Evolutionary conservation across 2,329 filamentous ascomycete species (phyloP).

Genomic region (Gnomoniopsis smithogilvyi): DNA sequence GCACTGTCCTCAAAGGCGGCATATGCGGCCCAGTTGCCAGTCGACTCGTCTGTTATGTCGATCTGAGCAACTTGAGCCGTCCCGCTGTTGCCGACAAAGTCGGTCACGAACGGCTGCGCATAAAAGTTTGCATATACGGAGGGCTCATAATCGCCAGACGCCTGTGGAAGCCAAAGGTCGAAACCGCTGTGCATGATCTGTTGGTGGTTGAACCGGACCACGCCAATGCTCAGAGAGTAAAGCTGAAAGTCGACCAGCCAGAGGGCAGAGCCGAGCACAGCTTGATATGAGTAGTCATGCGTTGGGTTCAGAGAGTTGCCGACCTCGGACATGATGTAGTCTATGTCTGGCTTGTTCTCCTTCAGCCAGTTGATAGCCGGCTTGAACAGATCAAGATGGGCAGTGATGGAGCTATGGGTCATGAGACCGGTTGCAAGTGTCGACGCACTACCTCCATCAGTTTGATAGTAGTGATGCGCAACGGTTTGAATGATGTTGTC

Average conservation of each 20-base stretch:
- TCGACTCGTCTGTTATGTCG: slow-evolving; percentile 17
- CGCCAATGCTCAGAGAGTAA: slow-evolving; percentile 31
- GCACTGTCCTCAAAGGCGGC: slow-evolving; percentile 28
- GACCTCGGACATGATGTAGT: slow-evolving; percentile 33
- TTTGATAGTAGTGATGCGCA: slow-evolving; percentile 36
- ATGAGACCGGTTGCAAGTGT: slow-evolving; percentile 24
- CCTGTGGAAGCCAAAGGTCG: slow-evolving; percentile 28
- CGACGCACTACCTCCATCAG: slow-evolving; percentile 22
- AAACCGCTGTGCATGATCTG: slow-evolving; percentile 32
- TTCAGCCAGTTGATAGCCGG: slow-evolving; percentile 31
- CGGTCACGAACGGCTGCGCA: slow-evolving; percentile 33
- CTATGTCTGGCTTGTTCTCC: slow-evolving; percentile 27
- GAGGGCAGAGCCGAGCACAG: slow-evolving; percentile 31
- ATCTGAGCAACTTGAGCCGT: slow-evolving; percentile 25
- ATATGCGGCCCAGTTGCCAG: slow-evolving; percentile 27
- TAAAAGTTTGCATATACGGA: slow-evolving; percentile 35
- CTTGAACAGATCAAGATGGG: slow-evolving; percentile 24
- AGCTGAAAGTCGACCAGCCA: slow-evolving; percentile 37
- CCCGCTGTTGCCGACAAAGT: slow-evolving; percentile 32
- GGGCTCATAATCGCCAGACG: slow-evolving; percentile 25
- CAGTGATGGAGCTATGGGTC: slow-evolving; percentile 13
- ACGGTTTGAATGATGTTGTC: slow-evolving; percentile 31
- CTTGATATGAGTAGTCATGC: slow-evolving; percentile 31
- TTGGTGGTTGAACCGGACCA: slow-evolving; percentile 34
- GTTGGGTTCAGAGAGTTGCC: slow-evolving; percentile 31